Conservation (phyloP, 306 rosid species). For the Dryas octopetala region DNA sequence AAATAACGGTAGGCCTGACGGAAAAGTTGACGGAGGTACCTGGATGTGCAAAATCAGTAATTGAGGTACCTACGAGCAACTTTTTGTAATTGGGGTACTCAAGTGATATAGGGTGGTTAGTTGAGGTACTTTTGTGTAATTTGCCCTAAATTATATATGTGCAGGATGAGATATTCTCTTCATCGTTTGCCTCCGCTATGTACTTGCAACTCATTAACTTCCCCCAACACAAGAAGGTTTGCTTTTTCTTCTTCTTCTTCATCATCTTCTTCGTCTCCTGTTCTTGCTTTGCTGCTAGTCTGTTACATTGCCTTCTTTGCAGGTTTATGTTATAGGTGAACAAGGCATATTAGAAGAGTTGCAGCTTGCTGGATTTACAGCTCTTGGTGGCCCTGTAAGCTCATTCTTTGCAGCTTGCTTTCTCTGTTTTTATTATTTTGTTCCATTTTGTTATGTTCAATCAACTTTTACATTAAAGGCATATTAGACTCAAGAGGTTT, state of each 20-base stretch:
- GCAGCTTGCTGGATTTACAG: slow-evolving; percentile 83
- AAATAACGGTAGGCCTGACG: no score
- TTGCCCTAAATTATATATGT: slow-evolving; percentile 14
- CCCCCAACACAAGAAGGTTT: slow-evolving; percentile 76
- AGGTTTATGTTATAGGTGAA: slow-evolving; percentile 90
- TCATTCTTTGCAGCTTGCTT: not conserved
- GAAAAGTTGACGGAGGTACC: no score
- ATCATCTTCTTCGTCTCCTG: not conserved
- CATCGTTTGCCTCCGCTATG: slow-evolving; percentile 96
- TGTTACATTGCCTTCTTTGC: slow-evolving; percentile 21
- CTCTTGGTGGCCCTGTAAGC: slow-evolving; percentile 92
- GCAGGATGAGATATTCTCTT: slow-evolving; percentile 88
- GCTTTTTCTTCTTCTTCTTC: not conserved
- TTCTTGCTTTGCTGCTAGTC: not conserved
- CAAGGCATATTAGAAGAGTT: slow-evolving; percentile 88
- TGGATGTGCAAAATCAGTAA: no score
- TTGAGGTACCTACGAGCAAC: no score
- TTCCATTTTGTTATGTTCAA: not conserved
- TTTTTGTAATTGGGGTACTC: no score
- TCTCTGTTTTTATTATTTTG: not conserved
- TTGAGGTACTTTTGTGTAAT: no score
- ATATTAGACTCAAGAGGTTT: not conserved
- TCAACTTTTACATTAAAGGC: not conserved
- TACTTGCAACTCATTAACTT: slow-evolving; percentile 72
- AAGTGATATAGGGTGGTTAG: no score